Conservation (phyloP, 306 rosid genomes). For the Cucumis sativus region Cucumber_9930_V3 NC_026660.2:11057501-11058000, state of each 20-base stretch:
- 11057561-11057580: neutral
- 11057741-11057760: no score
- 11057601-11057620: neutral
- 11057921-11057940: neutral
- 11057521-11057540: neutral
- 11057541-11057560: neutral
- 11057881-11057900: neutral
- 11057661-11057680: neutral
- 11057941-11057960: neutral
- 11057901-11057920: neutral
- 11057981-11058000: neutral
- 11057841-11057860: neutral
- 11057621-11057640: neutral
- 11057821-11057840: neutral
- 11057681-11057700: neutral
- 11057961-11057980: neutral
- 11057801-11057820: no score
- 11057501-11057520: neutral
- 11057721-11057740: no score
- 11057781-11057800: no score
- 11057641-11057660: neutral
- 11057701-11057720: neutral
- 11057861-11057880: neutral
- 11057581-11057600: neutral
- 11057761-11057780: neutral